phyloP scores from a whole-genome alignment of 306 rosid species.

The Begonia masoniana region DNA sequence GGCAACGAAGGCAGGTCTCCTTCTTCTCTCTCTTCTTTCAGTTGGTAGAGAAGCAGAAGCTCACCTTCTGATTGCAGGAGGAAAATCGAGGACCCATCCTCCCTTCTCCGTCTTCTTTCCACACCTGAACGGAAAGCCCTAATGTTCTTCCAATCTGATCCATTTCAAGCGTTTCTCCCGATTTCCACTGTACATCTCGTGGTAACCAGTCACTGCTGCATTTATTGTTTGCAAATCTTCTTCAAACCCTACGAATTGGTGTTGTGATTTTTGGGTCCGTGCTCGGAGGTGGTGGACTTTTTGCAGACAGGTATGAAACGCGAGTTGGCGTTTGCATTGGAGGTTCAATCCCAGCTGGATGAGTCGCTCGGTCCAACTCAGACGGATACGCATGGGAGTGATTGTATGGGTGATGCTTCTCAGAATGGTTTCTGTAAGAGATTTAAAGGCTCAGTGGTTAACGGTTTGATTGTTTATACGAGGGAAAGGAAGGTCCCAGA shows the following conservation, averaged over 20 bases:
- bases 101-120: slow-evolving; percentile 5
- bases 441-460: slow-evolving; percentile 32
- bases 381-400: slow-evolving; percentile 11
- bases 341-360: slow-evolving; percentile 26
- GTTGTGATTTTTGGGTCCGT: background rate
- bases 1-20: no score
- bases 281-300: slow-evolving; percentile 19
- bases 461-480: slow-evolving; percentile 72
- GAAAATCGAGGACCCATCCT: slow-evolving; percentile 22
- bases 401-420: slow-evolving; percentile 15
- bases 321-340: slow-evolving; percentile 29
- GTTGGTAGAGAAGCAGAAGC: slow-evolving; percentile 21
- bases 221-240: background rate
- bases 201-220: slow-evolving; percentile 3
- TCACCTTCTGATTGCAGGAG: slow-evolving; percentile 21
- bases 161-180: background rate
- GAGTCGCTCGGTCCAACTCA: slow-evolving; percentile 16
- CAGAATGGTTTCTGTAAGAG: slow-evolving; percentile 18
- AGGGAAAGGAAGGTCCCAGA: slow-evolving; percentile 36
- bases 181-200: background rate
- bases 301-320: slow-evolving; percentile 25
- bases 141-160: background rate
- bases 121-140: slow-evolving; percentile 1
- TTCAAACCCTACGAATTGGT: background rate
- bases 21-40: slow-evolving; percentile 1